Base-by-base conservation (phyloP, 2,329 filamentous ascomycete species). In the Aspergillus sp. region DNA sequence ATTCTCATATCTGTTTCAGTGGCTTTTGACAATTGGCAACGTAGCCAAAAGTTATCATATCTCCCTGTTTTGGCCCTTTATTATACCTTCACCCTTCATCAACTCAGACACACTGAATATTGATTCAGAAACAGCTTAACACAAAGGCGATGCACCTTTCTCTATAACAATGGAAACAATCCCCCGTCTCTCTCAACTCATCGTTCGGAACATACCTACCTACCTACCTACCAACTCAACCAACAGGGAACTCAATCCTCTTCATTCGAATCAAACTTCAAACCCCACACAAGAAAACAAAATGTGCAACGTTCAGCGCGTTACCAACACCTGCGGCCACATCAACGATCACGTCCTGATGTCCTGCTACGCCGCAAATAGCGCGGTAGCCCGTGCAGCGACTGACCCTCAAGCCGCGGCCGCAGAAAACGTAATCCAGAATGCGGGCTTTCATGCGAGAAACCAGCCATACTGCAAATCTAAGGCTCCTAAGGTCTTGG, bases 241-340 rank as follows among this genome's bases (percentile, higher is more conserved):
- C 15, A 17, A 40, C 37, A 31, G 9, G 27, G 27, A 11, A 31
- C 27, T 31, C 27, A 31, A 31, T 31, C 27, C 27, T 9, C 35
- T 37, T 15, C 11, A 33, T 33, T 33, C 35, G 35, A n/a, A 37
- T 37, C 6, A 14, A n/a, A 37, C 15, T 15, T 14, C 35, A 37
- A 37, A 37, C 12, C 7, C 50, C 39, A 19, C 12, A 31, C 19
- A 39, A 50, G 49, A 47, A n/a, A 35, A 27, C 23, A 55, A 51
- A 14, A 68, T 68, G 66, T 67, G 64, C 51, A 48, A 62, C 5
- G 60, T 66, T 8, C 62, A 66, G 23, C 59, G 65, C 40, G 62
- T 66, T 19, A 47, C n/a, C 4, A 67, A 67, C 58, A 57, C 41
- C 47, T 66, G 65, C 56, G 60, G 62, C n/a, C 66, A 68, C 45